Evolutionary conservation across 2,329 filamentous ascomycete species (phyloP), one percentile per base, ranked within the genome.

Genomic region (Emydomyces testavorans): DNA sequence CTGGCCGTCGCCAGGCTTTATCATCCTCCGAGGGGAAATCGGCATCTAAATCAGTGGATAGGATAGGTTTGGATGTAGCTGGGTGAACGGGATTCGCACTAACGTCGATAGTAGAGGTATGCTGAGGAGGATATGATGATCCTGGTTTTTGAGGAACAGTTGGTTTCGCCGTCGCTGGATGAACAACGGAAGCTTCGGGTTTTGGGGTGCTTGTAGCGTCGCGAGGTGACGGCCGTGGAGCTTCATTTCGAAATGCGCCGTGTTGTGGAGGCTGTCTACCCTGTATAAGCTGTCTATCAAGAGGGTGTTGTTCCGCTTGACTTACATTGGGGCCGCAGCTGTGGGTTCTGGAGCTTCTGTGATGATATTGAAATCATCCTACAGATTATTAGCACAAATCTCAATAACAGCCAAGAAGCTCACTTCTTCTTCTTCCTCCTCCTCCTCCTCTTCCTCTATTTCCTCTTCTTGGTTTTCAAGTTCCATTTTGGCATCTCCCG

Each of bases 1-100:
- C 92, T 0, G 92, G 92, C 54, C 89, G 82, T 37, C 92, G 82
- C 92, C 92, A 98, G 15, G 90, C 89, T 65, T 95, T 96, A 53
- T 89, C 85, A 53, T 77, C 71, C 58, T 88, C 86, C 46, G 73
- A 54, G 6, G 85, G 82, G 31, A 79, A 75, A 16, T 89, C 77
- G 58, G 83, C 71, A 59, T 89, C 84, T 56, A 88, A 83, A 60
- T 84, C 83, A 41, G 87, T 83, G 6, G 80, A 83, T 46, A 88
- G 78, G 57, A 92, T 84, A 57, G 92, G 89, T 56, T 93, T 92
- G 18, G 80, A 81, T 2, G 76, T 74, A 1, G 70, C 72, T 15
- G 83, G 80, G 64, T 93, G 89, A 1, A 83, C 70, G 0, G 92
- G 90, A 53, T 88, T 85, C 3, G 76, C 83, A 63, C 93, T 80